Base-by-base conservation (phyloP, 192 early-diverging fungal genomes). In the Haplosporangium gracile region DNA sequence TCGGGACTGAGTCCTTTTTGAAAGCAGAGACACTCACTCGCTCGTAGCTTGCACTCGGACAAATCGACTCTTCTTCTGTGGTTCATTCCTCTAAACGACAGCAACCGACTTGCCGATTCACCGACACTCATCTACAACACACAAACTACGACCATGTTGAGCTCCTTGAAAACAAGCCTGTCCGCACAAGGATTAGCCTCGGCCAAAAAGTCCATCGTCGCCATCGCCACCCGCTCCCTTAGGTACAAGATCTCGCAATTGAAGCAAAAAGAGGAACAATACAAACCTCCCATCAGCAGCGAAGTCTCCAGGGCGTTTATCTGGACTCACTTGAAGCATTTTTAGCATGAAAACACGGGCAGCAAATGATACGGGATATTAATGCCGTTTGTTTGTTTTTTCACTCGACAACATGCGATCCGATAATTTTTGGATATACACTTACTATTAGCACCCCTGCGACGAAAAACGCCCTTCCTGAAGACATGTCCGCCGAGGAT, bases 401-500 rank as follows among this genome's bases (percentile, higher is more conserved):
- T 57, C 24, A 15, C 13, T 29, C 26, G 75, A 68, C 65, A 26
- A 24, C 9, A 36, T 47, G 8, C 68, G 29, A 65, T 65, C 60
- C 26, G 60, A 65, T 65, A 65, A 65, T 13, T 65, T 32, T 65
- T 26, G 13, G 49, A 51, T 16, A 34, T 3, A 6, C 82, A 29
- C 2, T 47, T 5, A 39, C 53, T 75, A 38, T 53, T 85, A 80
- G 74, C 51, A 20, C 72, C 22, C 55, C 70, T 8, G 72, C 42
- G 29, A 15, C 60, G 24, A 69, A 70, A 10, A n/a, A 22, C 32
- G 68, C 68, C 16, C 43, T 86, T 36, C 84, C 79, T 29, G 84
- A 86, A 53, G 47, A 49, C 32, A 77, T 86, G 60, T 81, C 84
- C 49, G 70, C 76, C 45, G 79, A 86, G 65, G 84, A 86, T 65